phyloP scores from a whole-genome alignment of 192 early-diverging fungal species.

The Anaeromyces robustus region DNA sequence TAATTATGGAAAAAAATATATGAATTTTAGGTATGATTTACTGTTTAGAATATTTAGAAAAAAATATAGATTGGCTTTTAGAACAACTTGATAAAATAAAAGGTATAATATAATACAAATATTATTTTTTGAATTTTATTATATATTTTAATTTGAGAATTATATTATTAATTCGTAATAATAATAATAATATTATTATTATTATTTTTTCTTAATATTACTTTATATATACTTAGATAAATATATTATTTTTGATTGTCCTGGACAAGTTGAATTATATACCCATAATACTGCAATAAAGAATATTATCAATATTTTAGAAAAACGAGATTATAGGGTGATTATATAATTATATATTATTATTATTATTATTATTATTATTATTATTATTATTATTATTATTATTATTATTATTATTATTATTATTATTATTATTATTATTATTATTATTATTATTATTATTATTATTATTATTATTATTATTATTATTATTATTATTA shows the following conservation, averaged over 20 bases:
- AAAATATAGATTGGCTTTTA: constrained; percentile 40
- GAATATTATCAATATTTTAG: constrained; percentile 51
- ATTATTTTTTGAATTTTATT: no score
- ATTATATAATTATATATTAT: neutral
- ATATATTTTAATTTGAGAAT: no score
- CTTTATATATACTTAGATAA: constrained; percentile 12
- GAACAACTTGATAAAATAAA: constrained; percentile 14
- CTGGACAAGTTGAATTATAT: constrained; percentile 44
- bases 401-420: neutral
- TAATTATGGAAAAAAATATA: no score
- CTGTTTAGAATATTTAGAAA: constrained; percentile 46
- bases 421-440: no score
- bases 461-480: no score
- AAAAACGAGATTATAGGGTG: constrained; percentile 55
- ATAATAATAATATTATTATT: constrained; percentile 5
- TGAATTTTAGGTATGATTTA: constrained; percentile 16
- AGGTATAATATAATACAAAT: constrained; percentile 14
- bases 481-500: no score
- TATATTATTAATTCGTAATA: neutral
- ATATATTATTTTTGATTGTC: constrained; percentile 39
- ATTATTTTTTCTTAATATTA: neutral
- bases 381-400: constrained; percentile 1
- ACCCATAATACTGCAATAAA: constrained; percentile 42
- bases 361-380: constrained; percentile 6
- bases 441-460: no score